Percentiles rank a stretch among this genome's conserved stretches.
Evolutionary conservation across 768 basidiomycete species (phyloP).

Genomic region (Auricularia auricula-judae): DNA sequence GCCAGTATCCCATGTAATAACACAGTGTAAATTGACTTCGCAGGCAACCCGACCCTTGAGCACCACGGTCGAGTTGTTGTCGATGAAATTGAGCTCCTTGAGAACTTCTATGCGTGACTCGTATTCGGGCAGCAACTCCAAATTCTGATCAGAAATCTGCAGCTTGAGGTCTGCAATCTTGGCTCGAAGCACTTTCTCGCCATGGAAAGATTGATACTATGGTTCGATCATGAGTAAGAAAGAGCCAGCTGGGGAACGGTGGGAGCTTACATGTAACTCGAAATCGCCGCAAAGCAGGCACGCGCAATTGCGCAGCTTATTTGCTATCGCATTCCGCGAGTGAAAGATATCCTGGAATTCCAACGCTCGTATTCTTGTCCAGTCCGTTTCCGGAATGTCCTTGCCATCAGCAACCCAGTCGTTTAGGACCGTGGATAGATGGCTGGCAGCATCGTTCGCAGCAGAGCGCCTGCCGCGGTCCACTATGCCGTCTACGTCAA

Average conservation of each 20-base stretch:
- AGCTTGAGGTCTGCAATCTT: conserved; percentile 72
- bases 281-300: conserved; percentile 63
- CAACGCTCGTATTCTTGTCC: conserved; percentile 69
- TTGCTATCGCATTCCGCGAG: conserved; percentile 38
- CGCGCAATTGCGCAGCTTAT: conserved; percentile 28
- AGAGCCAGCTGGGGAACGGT: background rate
- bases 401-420: conserved; percentile 40
- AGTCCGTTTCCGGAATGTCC: conserved; percentile 66
- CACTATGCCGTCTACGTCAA: conserved; percentile 59
- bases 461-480: conserved; percentile 50
- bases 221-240: conserved; percentile 4
- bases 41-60: conserved; percentile 97
- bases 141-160: conserved; percentile 89
- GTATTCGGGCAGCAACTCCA: conserved; percentile 94
- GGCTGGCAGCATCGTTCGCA: conserved; percentile 45
- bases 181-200: conserved; percentile 58
- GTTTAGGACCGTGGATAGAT: conserved; percentile 37
- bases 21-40: conserved; percentile 46
- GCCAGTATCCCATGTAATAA: background rate
- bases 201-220: conserved; percentile 71
- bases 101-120: conserved; percentile 88
- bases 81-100: conserved; percentile 84
- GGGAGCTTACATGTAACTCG: conserved; percentile 40
- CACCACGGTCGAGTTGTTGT: conserved; percentile 89
- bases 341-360: conserved; percentile 84